Base-by-base conservation (phyloP, 805 yeast genomes). In the Ogataea philodendri region DNA sequence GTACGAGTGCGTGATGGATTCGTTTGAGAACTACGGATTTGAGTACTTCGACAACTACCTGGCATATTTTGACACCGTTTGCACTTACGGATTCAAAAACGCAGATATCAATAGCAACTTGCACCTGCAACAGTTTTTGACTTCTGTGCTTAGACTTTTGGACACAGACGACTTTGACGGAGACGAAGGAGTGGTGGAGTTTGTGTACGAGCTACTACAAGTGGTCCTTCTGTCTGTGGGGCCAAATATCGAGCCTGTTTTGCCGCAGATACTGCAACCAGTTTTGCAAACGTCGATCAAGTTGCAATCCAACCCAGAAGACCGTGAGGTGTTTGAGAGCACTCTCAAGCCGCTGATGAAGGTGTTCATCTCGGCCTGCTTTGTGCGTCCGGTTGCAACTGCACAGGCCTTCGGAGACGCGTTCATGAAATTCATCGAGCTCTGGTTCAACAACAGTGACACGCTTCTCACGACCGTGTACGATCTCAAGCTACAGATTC, bases 401-500 rank as follows among this genome's bases (percentile, higher is more conserved):
- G 44, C 67, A 28, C 63, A 62, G 34, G 55, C 64, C 30, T 49
- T 69, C 22, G 67, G 64, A 13, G 58, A 60, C 15, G 60, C 63
- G 34, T 57, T 69, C 3, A 42, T 59, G 21, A 51, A 59, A 19
- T 68, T 71, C 42, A 62, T 64, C 51, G 64, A 67, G 41, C 55
- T 71, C 43, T 74, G 78, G 78, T 62, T 73, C 41, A 62, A 66
- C 39, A 61, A 68, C n/a, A n/a, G n/a, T 45, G 62, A 70, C 15
- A 69, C 62, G 7, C 26, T 41, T 40, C 65, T 72, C 55, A 69
- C 64, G 37, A 74, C 78, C 41, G 79, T 73, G 14, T 74, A 72
- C 44, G 80, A 78, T 17, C 63, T 76, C 43, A 75, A 74, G 47
- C 55, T 74, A 28, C 77, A 75, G 53, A 67, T 71, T 5, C 53